Base-by-base conservation (phyloP, 2,329 filamentous ascomycete genomes). In the Polytolypa hystricis region DNA sequence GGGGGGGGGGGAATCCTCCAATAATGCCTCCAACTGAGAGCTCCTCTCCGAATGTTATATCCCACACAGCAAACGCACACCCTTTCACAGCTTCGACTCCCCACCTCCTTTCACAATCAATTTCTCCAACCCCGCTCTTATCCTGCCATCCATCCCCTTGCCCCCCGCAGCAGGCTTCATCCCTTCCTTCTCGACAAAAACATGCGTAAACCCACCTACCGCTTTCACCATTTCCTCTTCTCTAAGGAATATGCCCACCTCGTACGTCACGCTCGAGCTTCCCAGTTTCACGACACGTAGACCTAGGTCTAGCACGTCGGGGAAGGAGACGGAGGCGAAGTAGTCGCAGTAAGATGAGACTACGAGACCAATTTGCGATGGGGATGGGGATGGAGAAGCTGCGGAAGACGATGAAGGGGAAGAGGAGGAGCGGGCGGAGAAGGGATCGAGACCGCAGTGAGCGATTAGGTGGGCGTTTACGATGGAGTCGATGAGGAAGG, bases 381-480 rank as follows among this genome's bases (percentile, higher is more conserved):
- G 37, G 19, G 21, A 28, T 12, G 33, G 33, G 14, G 40, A 30
- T 30, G 33, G 41, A 33, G 5, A 48, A 38, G 15, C 44, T 42
- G 32, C 42, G 33, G 23, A 19, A 6, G 20, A 20, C 20, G 28
- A 19, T 15, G 17, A 37, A 10, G 26, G 30, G 3, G 35, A 37
- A 21, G 39, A 48, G 47, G 46, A 50, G 51, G 39, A 81, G 4
- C 71, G 73, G 6, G 74, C 71, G 5, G 81, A 83, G 18, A 86
- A 74, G 4, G 84, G 87, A 45, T 81, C 63, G 35, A 93, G 71
- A 9, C 73, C 73, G 58, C 84, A 93, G 51, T 83, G 69, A 35
- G 79, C 69, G 43, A 93, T 85, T 12, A 96, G 73, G 58, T 91
- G 96, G 33, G 80, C 73, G 60, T 95, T 96, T 55, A 93, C 77